Conservation (phyloP, 2,329 filamentous ascomycete genomes). For the Coniochaeta prunicola region DNA sequence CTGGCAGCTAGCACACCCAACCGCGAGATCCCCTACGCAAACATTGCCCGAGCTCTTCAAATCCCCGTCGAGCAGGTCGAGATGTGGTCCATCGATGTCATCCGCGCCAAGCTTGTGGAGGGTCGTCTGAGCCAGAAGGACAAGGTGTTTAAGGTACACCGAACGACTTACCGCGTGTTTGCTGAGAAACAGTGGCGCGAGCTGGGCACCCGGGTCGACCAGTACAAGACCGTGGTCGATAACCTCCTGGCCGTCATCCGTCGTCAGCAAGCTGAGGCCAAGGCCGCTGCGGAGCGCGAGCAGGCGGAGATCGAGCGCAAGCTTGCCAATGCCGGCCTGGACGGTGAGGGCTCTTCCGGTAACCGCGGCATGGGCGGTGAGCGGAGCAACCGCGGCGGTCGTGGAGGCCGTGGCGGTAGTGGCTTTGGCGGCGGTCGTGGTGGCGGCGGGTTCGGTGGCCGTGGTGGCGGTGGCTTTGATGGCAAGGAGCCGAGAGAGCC, state of each 20-base stretch:
- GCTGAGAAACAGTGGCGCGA: constrained; percentile 98
- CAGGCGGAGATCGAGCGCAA: constrained; percentile 64
- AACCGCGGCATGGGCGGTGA: constrained; percentile 17
- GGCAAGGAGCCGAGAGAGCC: neutral
- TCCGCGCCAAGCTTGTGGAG: constrained; percentile 90
- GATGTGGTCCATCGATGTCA: constrained; percentile 98
- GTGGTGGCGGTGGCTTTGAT: neutral
- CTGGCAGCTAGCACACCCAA: constrained; percentile 76
- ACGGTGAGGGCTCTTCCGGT: constrained; percentile 10
- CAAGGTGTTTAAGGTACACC: constrained; percentile 89
- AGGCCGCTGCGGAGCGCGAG: constrained; percentile 71
- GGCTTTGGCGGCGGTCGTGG: constrained; percentile 7
- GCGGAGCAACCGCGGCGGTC: constrained; percentile 21
- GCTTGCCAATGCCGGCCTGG: constrained; percentile 35
- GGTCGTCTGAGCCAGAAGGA: constrained; percentile 92
- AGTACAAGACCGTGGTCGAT: constrained; percentile 78
- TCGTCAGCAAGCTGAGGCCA: constrained; percentile 72
- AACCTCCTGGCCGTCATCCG: constrained; percentile 73
- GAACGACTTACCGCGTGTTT: constrained; percentile 93
- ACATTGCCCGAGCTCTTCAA: constrained; percentile 78
- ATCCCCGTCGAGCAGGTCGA: constrained; percentile 81
- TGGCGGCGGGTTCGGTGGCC: constrained; percentile 16
- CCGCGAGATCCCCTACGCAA: constrained; percentile 81
- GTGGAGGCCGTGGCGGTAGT: constrained; percentile 15
- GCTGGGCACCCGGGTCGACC: constrained; percentile 81